phyloP scores from a whole-genome alignment of 2,329 filamentous ascomycete genomes.

The Aureobasidium namibiae region DNA sequence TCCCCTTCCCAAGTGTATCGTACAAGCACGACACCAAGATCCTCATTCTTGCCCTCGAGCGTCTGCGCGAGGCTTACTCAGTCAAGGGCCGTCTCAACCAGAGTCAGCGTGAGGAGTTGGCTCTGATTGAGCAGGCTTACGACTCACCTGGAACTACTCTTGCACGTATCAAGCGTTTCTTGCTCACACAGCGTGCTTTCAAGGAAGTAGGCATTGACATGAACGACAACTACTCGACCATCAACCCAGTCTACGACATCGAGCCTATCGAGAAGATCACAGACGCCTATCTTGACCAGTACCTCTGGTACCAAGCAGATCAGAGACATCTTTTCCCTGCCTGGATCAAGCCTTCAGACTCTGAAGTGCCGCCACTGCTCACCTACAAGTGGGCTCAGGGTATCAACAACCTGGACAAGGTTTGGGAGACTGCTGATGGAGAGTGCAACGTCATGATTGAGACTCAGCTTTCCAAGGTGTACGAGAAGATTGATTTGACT shows the following conservation, averaged over 20 bases:
- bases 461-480: conserved; percentile 97
- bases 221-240: conserved; percentile 99
- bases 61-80: conserved; percentile 89
- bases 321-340: conserved; percentile 93
- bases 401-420: conserved; percentile 93
- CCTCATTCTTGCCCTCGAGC: conserved; percentile 86
- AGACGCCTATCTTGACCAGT: conserved; percentile 96
- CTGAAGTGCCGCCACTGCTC: conserved; percentile 86
- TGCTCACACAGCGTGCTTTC: conserved; percentile 94
- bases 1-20: conserved; percentile 96
- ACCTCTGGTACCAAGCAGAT: conserved; percentile 98
- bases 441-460: conserved; percentile 99
- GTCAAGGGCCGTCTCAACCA: conserved; percentile 96
- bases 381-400: conserved; percentile 99
- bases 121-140: conserved; percentile 95
- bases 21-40: conserved; percentile 99
- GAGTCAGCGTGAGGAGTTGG: conserved; percentile 92
- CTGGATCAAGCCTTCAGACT: conserved; percentile 99
- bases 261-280: conserved; percentile 99
- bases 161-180: conserved; percentile 92
- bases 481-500: conserved; percentile 97
- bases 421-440: conserved; percentile 89
- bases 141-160: conserved; percentile 94
- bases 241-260: conserved; percentile 98
- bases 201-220: conserved; percentile 99